phyloP scores from a whole-genome alignment of 306 rosid genomes.

The Sesbania bispinosa region DNA sequence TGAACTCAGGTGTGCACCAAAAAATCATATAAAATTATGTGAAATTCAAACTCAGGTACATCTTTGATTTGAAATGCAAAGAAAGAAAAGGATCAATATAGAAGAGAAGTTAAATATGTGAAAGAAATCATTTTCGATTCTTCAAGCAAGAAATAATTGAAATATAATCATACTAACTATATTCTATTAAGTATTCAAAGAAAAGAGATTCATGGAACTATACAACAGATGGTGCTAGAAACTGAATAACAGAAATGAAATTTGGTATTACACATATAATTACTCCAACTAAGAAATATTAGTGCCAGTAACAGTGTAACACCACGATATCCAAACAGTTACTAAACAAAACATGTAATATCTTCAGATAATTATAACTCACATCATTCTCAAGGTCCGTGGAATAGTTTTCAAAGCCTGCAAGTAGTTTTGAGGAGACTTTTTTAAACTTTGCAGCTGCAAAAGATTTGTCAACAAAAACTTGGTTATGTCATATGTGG shows the following conservation, averaged over 20 bases:
- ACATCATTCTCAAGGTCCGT: constrained; percentile 97
- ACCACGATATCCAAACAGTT: constrained; percentile 8
- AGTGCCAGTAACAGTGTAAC: not conserved
- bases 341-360: not conserved
- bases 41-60: not conserved
- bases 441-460: constrained; percentile 82
- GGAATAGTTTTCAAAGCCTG: constrained; percentile 91
- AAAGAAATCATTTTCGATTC: not conserved
- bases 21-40: not conserved
- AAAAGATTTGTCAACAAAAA: constrained; percentile 25
- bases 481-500: not conserved
- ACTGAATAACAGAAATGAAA: not conserved
- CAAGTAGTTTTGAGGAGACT: constrained; percentile 76
- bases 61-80: constrained; percentile 13
- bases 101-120: not conserved
- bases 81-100: not conserved
- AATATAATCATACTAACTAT: not conserved
- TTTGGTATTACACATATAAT: not conserved
- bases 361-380: constrained; percentile 35
- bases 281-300: not conserved
- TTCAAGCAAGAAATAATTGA: constrained; percentile 7
- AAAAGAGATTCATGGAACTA: not conserved
- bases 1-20: not conserved
- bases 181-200: constrained; percentile 2
- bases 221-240: not conserved